Conservation (phyloP, 2,329 filamentous ascomycete species). For the Pezicula carpinea region DNA sequence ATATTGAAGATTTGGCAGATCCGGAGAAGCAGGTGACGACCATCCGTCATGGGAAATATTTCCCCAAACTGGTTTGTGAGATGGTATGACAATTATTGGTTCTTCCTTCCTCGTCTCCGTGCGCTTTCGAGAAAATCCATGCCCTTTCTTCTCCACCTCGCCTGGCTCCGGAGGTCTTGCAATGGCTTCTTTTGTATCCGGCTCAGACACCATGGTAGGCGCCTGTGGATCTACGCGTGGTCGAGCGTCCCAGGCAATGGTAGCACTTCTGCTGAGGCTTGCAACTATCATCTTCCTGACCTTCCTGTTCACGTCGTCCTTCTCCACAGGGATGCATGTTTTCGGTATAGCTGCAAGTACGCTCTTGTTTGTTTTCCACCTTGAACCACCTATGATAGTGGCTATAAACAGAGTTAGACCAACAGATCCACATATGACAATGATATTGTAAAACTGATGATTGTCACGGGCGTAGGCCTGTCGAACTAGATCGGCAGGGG, state of each 20-base stretch:
- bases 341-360: conserved; percentile 81
- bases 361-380: conserved; percentile 82
- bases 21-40: conserved; percentile 72
- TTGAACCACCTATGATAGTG: conserved; percentile 70
- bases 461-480: conserved; percentile 70
- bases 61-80: conserved; percentile 58
- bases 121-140: conserved; percentile 5
- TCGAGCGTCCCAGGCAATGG: conserved; percentile 72
- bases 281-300: conserved; percentile 73
- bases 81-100: conserved; percentile 15
- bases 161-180: conserved; percentile 11
- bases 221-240: conserved; percentile 51
- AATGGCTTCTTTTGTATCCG: conserved; percentile 23
- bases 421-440: conserved; percentile 75
- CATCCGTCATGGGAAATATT: conserved; percentile 83
- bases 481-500: conserved; percentile 75
- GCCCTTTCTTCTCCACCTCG: conserved; percentile 3
- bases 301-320: conserved; percentile 70
- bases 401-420: conserved; percentile 66
- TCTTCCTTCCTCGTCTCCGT: conserved; percentile 14
- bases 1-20: conserved; percentile 80
- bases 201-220: conserved; percentile 23
- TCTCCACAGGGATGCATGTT: conserved; percentile 78
- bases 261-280: conserved; percentile 70
- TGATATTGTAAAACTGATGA: conserved; percentile 70